Base-by-base conservation (phyloP, 805 yeast species). In the Candida sithepensis region DNA sequence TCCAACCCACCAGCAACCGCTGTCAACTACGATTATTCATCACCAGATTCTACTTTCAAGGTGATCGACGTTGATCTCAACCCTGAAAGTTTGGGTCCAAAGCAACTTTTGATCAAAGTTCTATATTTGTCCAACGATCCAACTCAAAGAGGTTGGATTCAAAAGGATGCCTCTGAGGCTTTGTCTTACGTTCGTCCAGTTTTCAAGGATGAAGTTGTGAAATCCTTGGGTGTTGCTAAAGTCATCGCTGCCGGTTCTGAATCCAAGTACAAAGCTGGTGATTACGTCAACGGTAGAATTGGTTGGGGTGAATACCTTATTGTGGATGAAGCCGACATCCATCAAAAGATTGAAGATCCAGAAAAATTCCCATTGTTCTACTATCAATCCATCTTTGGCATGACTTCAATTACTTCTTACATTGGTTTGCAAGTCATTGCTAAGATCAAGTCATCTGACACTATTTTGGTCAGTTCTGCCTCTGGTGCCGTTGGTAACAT, bases 401-500 rank as follows among this genome's bases (percentile, higher is more conserved):
- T 76, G 50, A 81, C 86, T 10, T 77, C 84, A 0, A 54, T 81
- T 50, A 82, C 88, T 24, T 85, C 88, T 1, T 82, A 79, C 66
- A 67, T 75, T 52, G 82, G 82, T 12, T 70, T 81, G 47, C 65
- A 60, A 49, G 72, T 73, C 36, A 71, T 79, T 46, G 82, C 81
- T n/a, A 64, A 71, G 40, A 61, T 80, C 47, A 59, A 66, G 46
- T 68, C 63, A 43, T 69, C 65, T 23, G 80, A 81, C 56, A 68
- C 72, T 7, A 69, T 78, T 53, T 64, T 81, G 40, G 68, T 83
- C 40, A 76, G 83, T 18, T 88, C 86, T 48, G 88, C 88, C 13
- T 75, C 84, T 7, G 89, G 89, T 50, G 86, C 87, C n/a, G 83
- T 84, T n/a, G 88, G 88, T 13, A 73, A 79, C 22, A 65, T 73